phyloP scores from a whole-genome alignment of 192 early-diverging fungal species.

The Martensiomyces pterosporus region DNA sequence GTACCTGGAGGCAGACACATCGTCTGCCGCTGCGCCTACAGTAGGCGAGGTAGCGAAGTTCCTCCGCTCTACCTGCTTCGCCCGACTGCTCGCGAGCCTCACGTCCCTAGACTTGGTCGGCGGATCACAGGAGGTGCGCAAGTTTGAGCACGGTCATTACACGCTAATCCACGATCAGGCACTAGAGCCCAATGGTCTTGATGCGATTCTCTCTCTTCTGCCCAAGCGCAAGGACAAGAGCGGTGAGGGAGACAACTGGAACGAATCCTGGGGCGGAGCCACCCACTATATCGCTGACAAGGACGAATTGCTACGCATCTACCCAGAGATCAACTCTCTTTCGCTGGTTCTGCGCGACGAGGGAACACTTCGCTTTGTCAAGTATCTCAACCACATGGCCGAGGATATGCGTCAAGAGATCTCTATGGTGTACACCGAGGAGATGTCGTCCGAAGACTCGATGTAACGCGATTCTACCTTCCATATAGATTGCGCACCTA shows the following conservation, averaged over 20 bases:
- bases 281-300: conserved; percentile 58
- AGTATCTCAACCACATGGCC: conserved; percentile 51
- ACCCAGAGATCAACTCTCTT: conserved; percentile 53
- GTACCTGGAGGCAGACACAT: conserved; percentile 21
- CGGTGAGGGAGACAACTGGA: conserved; percentile 31
- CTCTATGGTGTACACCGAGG: conserved; percentile 44
- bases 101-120: conserved; percentile 17
- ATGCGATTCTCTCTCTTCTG: conserved; percentile 41
- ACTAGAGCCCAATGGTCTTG: conserved; percentile 51
- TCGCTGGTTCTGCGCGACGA: conserved; percentile 54
- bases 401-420: conserved; percentile 35
- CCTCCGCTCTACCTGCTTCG: conserved; percentile 26
- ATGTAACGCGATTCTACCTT: too few relatives aligned
- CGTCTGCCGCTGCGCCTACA: not conserved
- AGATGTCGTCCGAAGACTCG: too few relatives aligned
- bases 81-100: conserved; percentile 9
- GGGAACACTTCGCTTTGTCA: conserved; percentile 57
- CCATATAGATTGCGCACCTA: too few relatives aligned
- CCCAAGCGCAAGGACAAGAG: conserved; percentile 4
- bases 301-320: conserved; percentile 49
- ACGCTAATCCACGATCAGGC: conserved; percentile 60
- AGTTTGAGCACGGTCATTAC: conserved; percentile 56
- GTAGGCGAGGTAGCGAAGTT: conserved; percentile 5
- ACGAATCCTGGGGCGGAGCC: conserved; percentile 53
- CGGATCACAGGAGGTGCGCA: conserved; percentile 33